These are phyloP conservation scores for Epichloe elymi DNA, from an alignment of 2,329 filamentous ascomycete species.

Conservation along the genomic window DNA sequence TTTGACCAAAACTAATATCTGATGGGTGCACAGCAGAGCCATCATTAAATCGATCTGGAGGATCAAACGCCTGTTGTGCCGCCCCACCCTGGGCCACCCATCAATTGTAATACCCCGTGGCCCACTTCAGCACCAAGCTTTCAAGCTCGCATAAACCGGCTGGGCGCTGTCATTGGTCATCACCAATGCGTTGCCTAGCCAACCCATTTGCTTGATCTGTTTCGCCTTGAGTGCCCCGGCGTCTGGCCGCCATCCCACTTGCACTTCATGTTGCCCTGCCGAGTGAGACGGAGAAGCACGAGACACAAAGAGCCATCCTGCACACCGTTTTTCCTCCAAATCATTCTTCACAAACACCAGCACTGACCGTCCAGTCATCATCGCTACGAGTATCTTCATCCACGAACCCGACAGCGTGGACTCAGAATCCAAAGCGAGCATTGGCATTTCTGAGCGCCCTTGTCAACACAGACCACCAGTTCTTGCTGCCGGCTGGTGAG, in stretches of 20 bases:
- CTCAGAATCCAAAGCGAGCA: background rate
- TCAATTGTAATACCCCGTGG: background rate
- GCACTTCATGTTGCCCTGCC: constrained; percentile 8
- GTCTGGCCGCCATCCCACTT: constrained; percentile 7
- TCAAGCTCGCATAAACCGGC: background rate
- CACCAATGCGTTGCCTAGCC: constrained; percentile 18
- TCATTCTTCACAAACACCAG: background rate
- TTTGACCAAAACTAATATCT: too few species aligned
- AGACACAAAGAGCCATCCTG: background rate
- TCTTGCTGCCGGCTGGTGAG: constrained; percentile 1
- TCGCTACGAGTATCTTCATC: constrained; percentile 1
- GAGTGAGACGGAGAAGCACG: constrained; percentile 1
- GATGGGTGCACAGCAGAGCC: too few species aligned
- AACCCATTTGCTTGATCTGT: constrained; percentile 20
- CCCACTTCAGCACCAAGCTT: background rate
- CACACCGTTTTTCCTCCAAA: background rate
- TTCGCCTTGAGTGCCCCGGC: constrained; percentile 6
- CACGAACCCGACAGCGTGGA: background rate
- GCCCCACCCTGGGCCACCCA: too few species aligned
- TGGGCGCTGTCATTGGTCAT: background rate
- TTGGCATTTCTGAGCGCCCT: background rate
- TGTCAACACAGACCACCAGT: constrained; percentile 1
- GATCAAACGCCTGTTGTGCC: too few species aligned
- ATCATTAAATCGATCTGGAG: too few species aligned
- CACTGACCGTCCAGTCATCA: background rate